Base-by-base conservation (phyloP, 768 basidiomycete species). In the Mycena leptocephala region DNA sequence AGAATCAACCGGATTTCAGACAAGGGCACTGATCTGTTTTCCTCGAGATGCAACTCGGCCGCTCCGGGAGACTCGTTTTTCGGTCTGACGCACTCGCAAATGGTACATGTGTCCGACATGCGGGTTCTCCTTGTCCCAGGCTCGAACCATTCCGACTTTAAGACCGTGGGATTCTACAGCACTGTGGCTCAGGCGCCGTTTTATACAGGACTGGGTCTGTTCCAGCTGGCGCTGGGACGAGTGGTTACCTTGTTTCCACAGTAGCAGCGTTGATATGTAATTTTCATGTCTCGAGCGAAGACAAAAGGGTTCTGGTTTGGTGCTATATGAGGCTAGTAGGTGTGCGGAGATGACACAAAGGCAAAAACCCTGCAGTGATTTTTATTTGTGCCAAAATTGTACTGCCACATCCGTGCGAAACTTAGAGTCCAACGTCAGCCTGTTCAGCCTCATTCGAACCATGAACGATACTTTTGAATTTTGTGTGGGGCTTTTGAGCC, bases 21-120 rank as follows among this genome's bases (percentile, higher is more conserved):
- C 5, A 58, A 20, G n/a, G 10, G 32, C 2, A 32, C 7, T 22
- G 20, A n/a, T 6, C 8, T 58, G 16, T 13, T 28, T 55, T 24
- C 24, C 24, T n/a, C n/a, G n/a, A 89, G 87, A 41, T 90, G 89
- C 77, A 86, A 89, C 62, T 76, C 76, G 2, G 76, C 86, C 0
- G 83, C 88, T 0, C 76, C 82, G 5, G 81, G 77, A 18, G 76
- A 81, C 26, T 82, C 85, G 0, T 89, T 89, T 81, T 90, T 90
- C 67, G 89, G 89, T 0, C 78, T 90, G 28, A 89, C 88, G 1
- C 86, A 90, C 71, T 80, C 84, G 14, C 81, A 85, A 68, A 89
- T 89, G 88, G 89, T 90, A 0, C 89, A 90, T 73, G 89, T 88
- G 16, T 85, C 88, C 5, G 89, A 90, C 76, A 85, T 89, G 83